Percentiles rank a stretch among this genome's conserved stretches.
Evolutionary conservation across 352 stramenopile species (phyloP).

Genomic region (Phytophthora chlamydospora): DNA sequence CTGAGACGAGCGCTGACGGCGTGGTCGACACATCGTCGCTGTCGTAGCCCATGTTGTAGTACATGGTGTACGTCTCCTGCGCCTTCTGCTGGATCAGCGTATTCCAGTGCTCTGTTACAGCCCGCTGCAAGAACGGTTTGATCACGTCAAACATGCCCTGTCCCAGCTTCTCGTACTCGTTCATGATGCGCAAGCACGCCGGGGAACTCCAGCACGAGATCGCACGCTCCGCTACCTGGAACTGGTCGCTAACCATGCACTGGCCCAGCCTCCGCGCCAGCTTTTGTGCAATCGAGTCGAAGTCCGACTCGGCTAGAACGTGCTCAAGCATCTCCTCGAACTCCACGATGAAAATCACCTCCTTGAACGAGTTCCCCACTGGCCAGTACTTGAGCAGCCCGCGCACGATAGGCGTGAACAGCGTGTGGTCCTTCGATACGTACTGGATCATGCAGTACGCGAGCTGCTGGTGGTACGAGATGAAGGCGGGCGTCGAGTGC

Average conservation of each 20-base stretch:
- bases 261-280: conserved; percentile 70
- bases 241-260: conserved; percentile 85
- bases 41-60: conserved; percentile 92
- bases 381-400: conserved; percentile 87
- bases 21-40: conserved; percentile 59
- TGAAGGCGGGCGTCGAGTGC: conserved; percentile 84
- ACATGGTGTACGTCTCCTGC: conserved; percentile 86
- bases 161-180: conserved; percentile 88
- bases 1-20: conserved; percentile 27
- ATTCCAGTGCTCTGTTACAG: conserved; percentile 78
- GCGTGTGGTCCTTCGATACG: conserved; percentile 86
- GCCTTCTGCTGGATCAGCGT: conserved; percentile 85
- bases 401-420: conserved; percentile 84
- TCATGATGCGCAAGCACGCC: conserved; percentile 87
- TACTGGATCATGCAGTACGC: conserved; percentile 93
- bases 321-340: conserved; percentile 91
- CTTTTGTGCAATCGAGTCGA: conserved; percentile 64
- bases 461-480: conserved; percentile 89
- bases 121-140: conserved; percentile 68
- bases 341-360: conserved; percentile 90
- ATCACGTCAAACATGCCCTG: conserved; percentile 87
- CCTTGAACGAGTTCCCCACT: conserved; percentile 88
- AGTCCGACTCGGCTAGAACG: conserved; percentile 79
- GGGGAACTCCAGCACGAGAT: conserved; percentile 86
- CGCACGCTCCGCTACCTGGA: conserved; percentile 84